Conservation (phyloP, 1,284 basidiomycete genomes). For the Trichosporon sp. region DNA sequence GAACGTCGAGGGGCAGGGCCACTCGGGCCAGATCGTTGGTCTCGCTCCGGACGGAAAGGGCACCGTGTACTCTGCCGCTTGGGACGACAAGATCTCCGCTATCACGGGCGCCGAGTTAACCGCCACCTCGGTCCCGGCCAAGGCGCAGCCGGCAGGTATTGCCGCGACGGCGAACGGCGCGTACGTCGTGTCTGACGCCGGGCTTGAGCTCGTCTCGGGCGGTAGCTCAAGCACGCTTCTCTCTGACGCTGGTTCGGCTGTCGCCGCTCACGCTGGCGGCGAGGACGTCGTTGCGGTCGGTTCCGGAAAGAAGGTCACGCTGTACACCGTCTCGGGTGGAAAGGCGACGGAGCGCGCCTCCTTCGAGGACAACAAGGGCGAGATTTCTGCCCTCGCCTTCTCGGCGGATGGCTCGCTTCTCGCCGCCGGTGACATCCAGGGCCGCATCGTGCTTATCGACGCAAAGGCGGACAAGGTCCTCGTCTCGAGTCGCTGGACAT, state of each 20-base stretch:
- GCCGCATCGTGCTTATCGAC: constrained; percentile 54
- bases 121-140: constrained; percentile 45
- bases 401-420: constrained; percentile 70
- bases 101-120: constrained; percentile 54
- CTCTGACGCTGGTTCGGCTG: constrained; percentile 31
- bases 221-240: constrained; percentile 23
- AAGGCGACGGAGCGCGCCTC: constrained; percentile 31
- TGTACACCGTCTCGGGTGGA: constrained; percentile 45
- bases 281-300: constrained; percentile 41
- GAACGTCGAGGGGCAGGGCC: constrained; percentile 61
- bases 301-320: constrained; percentile 57
- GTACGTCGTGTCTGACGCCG: constrained; percentile 65
- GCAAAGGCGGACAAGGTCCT: constrained; percentile 61
- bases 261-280: constrained; percentile 32
- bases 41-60: constrained; percentile 54
- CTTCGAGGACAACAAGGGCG: constrained; percentile 67
- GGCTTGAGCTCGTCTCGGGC: constrained; percentile 57
- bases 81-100: constrained; percentile 70
- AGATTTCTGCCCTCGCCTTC: constrained; percentile 73
- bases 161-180: constrained; percentile 59
- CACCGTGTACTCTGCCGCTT: constrained; percentile 64
- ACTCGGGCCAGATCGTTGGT: constrained; percentile 67
- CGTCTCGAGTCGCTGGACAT: constrained; percentile 74
- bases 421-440: constrained; percentile 67
- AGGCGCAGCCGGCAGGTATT: constrained; percentile 69